Evolutionary conservation across 805 yeast species (phyloP).

Genomic region (Teunomyces barrocoloradensis): DNA sequence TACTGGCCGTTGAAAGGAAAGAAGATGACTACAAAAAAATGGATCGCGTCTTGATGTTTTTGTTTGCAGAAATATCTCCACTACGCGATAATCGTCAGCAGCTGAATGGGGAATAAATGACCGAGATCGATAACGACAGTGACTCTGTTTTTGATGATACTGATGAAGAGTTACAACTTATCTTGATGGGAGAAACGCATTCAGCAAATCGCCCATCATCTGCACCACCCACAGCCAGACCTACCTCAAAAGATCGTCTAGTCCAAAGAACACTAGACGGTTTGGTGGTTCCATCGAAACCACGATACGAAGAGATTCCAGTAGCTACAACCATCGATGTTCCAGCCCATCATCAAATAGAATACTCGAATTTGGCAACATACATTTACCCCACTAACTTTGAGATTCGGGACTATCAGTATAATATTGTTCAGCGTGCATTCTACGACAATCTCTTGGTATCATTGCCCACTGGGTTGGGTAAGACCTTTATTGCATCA

Average conservation of each 20-base stretch:
- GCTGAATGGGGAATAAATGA: neutral
- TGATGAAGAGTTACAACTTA: conserved; percentile 8
- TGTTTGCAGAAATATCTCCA: neutral
- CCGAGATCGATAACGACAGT: conserved; percentile 6
- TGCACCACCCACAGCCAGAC: neutral
- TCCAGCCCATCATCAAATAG: conserved; percentile 10
- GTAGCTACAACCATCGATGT: neutral
- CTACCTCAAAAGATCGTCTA: neutral
- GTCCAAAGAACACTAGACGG: conserved; percentile 2
- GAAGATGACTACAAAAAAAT: too few relatives aligned
- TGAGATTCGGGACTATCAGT: conserved; percentile 85
- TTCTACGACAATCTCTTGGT: conserved; percentile 73
- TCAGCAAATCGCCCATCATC: neutral
- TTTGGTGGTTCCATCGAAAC: neutral
- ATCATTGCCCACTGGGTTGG: conserved; percentile 96
- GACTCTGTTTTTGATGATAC: conserved; percentile 11
- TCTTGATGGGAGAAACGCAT: conserved; percentile 1
- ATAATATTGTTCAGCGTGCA: conserved; percentile 70
- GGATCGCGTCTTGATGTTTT: too few relatives aligned
- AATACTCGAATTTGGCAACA: conserved; percentile 16
- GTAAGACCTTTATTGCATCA: conserved; percentile 94
- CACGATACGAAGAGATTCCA: neutral
- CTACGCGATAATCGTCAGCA: neutral
- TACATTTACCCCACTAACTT: conserved; percentile 85
- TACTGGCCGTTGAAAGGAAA: too few relatives aligned